Base-by-base conservation (phyloP, 768 basidiomycete species). In the Mycena galopus region DNA sequence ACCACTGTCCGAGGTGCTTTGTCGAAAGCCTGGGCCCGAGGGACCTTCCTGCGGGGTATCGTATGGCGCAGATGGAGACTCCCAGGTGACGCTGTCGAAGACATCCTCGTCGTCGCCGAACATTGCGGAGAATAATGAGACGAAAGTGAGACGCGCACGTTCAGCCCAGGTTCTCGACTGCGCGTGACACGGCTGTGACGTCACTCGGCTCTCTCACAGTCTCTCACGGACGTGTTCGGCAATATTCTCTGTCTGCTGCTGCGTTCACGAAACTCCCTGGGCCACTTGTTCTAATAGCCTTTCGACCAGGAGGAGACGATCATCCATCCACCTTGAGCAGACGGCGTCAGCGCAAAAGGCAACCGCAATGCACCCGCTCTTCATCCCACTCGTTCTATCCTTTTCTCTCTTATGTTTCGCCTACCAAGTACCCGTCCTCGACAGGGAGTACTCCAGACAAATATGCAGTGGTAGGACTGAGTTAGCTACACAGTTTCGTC, bases 61-160 rank as follows among this genome's bases (percentile, higher is more conserved):
- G 74, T 92, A 89, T 16, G 89, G 87, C 23, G 87, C 84, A 23
- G 90, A 85, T 55, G 93, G 90, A 14, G 93, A 92, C 77, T 96
- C 95, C 95, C 95, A 96, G 60, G 94, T 94, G 17, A 96, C 93
- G 77, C 92, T 94, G 85, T 96, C 95, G 81, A 96, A 96, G 27
- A 96, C 92, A 80, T 95, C 95, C 79, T 95, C 94, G 72, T 94
- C 93, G 84, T 93, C 93, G 81, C 91, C 92, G 78, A 93, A 90
- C 94, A 95, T 95, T 19, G 7, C n/a, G 7, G 44, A 47, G n/a
- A 47, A n/a, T 8, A 16, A 37, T 47, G n/a, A 47, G 44, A n/a
- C n/a, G n/a, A n/a, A 9, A 21, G 21, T 17, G 42, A 17, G 21
- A 47, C 44, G 44, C 21, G 19, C n/a, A 42, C 16, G 17, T 17